Evolutionary conservation across 176 grass and related monocot genomes (phyloP), one percentile per base, ranked within the genome.

Genomic region (Ensete ventricosum): DNA sequence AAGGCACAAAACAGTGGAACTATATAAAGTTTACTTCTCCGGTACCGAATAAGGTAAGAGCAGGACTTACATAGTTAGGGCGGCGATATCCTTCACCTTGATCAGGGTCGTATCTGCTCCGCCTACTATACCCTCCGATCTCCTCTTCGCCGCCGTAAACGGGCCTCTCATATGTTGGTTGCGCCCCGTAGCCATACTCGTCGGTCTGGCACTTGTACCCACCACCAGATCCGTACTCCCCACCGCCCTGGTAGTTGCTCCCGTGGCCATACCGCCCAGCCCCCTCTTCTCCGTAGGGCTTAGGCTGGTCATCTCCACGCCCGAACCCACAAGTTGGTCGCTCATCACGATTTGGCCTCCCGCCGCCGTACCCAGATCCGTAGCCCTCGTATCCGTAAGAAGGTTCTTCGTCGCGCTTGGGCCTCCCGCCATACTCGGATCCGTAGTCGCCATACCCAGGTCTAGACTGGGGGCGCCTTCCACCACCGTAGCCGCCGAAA

Each of bases 101-200:
- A 48, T 51, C 68, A 4, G 68, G 17, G 29, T 55, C 71, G 17
- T 73, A 73, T 17, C 52, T 73, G 71, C 12, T 73, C 6, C 52
- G 71, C 23, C 22, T 73, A 26, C 55, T 53, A 9, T 55, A 73
- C 52, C 51, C 9, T 10, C 71, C 71, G 16, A 22, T 26, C 52
- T 73, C 71, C 51, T 73, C 71, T 16, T 55, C 53, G 16, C 52
- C 13, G 21, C 21, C 71, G 23, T 73, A 73, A 29, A 11, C n/a
- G 34, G 71, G 71, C 52, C 23, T 73, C 71, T 27, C 22, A 26
- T 73, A 55, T 9, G 52, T 73, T 12, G 77, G 78, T 50, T 75
- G 71, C 64, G 80, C 81, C 27, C 52, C 81, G 24, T 85, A 84
- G 10, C 82, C 83, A 79, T 72, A 62, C 13, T 75, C 73, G 11